phyloP scores from a whole-genome alignment of 257 asterid genomes.

The Handroanthus guayacan region DNA sequence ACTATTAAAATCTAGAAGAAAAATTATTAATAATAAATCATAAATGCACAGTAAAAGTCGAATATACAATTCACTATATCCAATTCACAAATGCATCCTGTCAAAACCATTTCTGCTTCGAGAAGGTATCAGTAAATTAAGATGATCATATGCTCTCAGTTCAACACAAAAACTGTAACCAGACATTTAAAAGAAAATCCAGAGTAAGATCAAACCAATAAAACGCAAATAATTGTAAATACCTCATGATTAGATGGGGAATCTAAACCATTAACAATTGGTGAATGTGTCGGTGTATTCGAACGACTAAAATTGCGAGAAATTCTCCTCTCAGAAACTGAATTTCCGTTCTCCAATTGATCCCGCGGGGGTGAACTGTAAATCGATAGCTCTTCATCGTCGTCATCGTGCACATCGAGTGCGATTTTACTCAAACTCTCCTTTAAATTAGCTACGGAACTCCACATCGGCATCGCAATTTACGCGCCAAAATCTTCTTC shows the following conservation, averaged over 20 bases:
- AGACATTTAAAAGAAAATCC: background rate
- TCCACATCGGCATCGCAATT: constrained; percentile 77
- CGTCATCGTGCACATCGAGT: constrained; percentile 81
- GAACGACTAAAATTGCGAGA: constrained; percentile 61
- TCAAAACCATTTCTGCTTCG: constrained; percentile 8
- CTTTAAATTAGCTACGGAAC: constrained; percentile 87
- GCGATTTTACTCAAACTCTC: constrained; percentile 89
- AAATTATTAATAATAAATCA: too few relatives aligned
- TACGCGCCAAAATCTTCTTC: constrained; percentile 39
- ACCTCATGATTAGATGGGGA: constrained; percentile 70
- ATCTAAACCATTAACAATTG: constrained; percentile 71
- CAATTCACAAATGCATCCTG: background rate
- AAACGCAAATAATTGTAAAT: constrained; percentile 24
- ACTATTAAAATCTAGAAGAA: background rate
- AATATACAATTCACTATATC: background rate
- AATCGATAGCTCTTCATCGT: constrained; percentile 63
- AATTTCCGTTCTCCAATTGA: constrained; percentile 50
- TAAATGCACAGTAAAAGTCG: background rate
- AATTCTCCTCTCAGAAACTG: constrained; percentile 61
- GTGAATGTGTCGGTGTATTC: constrained; percentile 65
- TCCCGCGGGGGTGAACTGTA: constrained; percentile 59
- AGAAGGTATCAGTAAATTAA: constrained; percentile 31
- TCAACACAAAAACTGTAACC: background rate
- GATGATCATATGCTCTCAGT: constrained; percentile 24
- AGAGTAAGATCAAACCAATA: constrained; percentile 33